Conservation (phyloP, 768 basidiomycete genomes). For the Chiua virens region DNA sequence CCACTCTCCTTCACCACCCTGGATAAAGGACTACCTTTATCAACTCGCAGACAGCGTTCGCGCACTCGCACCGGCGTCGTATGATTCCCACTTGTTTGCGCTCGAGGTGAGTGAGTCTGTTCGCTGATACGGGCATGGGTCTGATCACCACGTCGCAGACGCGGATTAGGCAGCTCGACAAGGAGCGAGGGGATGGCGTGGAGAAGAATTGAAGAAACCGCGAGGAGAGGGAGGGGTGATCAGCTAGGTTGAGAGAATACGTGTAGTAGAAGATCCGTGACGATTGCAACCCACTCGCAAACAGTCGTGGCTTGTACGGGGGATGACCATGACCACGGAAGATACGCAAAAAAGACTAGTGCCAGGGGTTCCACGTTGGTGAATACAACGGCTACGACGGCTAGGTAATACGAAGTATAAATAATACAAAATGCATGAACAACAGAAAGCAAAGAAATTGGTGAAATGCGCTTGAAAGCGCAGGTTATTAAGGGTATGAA, state of each 20-base stretch:
- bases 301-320: too few relatives aligned
- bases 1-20: too few relatives aligned
- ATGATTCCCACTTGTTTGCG: slow-evolving; percentile 74
- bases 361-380: too few relatives aligned
- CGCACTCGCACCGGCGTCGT: slow-evolving; percentile 69
- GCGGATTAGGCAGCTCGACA: slow-evolving; percentile 13
- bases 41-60: slow-evolving; percentile 70
- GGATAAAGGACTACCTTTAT: slow-evolving; percentile 79
- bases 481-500: too few relatives aligned
- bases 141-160: not conserved
- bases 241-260: not conserved
- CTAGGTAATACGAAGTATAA: too few relatives aligned
- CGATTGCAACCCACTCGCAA: too few relatives aligned
- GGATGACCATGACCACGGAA: too few relatives aligned
- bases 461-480: too few relatives aligned
- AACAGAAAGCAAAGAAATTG: too few relatives aligned
- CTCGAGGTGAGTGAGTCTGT: slow-evolving; percentile 58
- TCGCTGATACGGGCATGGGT: not conserved
- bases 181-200: not conserved
- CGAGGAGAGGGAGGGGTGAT: not conserved
- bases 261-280: not conserved
- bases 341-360: too few relatives aligned
- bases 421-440: too few relatives aligned
- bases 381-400: too few relatives aligned
- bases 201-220: not conserved